Conservation (phyloP, 2,329 filamentous ascomycete species). For the Albifimbria verrucaria region DNA sequence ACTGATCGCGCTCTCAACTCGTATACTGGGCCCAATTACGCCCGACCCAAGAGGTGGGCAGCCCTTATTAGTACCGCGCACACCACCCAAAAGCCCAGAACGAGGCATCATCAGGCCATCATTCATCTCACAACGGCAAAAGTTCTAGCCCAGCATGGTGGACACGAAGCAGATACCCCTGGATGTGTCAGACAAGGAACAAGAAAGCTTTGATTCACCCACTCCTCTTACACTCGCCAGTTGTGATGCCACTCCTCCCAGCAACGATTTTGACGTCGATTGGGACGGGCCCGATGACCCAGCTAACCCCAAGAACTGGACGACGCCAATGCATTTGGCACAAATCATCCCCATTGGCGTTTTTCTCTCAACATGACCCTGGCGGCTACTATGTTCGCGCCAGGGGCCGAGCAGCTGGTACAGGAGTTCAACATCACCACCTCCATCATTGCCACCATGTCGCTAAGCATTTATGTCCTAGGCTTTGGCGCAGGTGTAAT, state of each 20-base stretch:
- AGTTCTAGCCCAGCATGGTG: not conserved
- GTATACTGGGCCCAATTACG: not conserved
- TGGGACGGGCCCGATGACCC: slow-evolving; percentile 68
- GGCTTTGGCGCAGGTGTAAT: slow-evolving; percentile 61
- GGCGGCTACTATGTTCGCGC: slow-evolving; percentile 19
- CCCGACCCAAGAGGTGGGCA: not conserved
- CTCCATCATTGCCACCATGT: slow-evolving; percentile 11
- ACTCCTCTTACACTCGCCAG: not conserved
- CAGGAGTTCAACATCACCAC: slow-evolving; percentile 11
- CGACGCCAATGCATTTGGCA: slow-evolving; percentile 58
- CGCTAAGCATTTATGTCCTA: slow-evolving; percentile 16
- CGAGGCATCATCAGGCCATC: not conserved
- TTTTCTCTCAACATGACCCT: slow-evolving; percentile 15
- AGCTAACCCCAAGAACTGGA: slow-evolving; percentile 66
- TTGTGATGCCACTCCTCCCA: not conserved
- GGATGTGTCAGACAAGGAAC: not conserved
- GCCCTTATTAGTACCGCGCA: not conserved
- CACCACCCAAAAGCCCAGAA: not conserved
- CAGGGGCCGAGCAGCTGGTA: slow-evolving; percentile 11
- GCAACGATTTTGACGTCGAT: slow-evolving; percentile 49
- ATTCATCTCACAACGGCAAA: not conserved
- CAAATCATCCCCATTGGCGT: slow-evolving; percentile 40
- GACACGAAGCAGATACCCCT: not conserved
- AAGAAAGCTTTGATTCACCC: not conserved
- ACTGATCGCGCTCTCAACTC: not conserved